These are phyloP conservation scores for Pulchroboletus neoregius DNA, from an alignment of 1,284 basidiomycete genomes.

Conservation along the genomic window DNA sequence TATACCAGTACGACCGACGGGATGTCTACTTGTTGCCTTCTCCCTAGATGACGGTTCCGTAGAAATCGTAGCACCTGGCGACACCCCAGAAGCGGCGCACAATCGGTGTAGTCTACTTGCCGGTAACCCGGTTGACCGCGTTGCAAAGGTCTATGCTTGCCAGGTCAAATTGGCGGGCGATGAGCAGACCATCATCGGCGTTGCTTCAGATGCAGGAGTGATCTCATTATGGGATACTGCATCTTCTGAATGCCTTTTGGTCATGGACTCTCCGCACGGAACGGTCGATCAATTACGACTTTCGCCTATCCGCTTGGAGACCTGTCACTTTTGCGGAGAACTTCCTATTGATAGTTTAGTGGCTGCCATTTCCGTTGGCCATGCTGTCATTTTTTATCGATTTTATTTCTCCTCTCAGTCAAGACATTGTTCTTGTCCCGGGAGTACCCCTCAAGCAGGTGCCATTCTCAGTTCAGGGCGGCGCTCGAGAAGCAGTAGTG, in stretches of 20 bases:
- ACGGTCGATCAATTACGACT: constrained; percentile 51
- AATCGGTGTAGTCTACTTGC: constrained; percentile 48
- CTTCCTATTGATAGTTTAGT: constrained; percentile 59
- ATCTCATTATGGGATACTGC: constrained; percentile 68
- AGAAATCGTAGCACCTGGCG: constrained; percentile 54
- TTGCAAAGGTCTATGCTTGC: constrained; percentile 52
- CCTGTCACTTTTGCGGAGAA: constrained; percentile 66
- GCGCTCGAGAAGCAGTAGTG: constrained; percentile 58
- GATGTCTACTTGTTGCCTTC: constrained; percentile 52
- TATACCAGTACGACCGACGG: constrained; percentile 43
- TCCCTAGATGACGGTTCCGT: constrained; percentile 59
- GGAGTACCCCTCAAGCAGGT: constrained; percentile 43
- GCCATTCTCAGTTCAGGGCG: constrained; percentile 45
- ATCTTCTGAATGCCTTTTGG: constrained; percentile 55
- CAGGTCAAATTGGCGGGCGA: constrained; percentile 47
- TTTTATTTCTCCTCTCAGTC: constrained; percentile 55
- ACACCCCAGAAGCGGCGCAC: constrained; percentile 34
- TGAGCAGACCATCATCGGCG: constrained; percentile 51
- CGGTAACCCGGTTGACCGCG: constrained; percentile 53
- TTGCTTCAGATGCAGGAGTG: constrained; percentile 61
- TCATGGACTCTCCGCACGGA: constrained; percentile 57
- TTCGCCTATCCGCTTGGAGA: constrained; percentile 45
- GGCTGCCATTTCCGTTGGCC: constrained; percentile 59
- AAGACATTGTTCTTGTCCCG: constrained; percentile 62
- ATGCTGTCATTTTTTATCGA: constrained; percentile 57